A percentile compares a stretch with the other conserved stretches of the same genome.
phyloP scores from a whole-genome alignment of 202 grass and related monocot species.

The Hordeum pubiflorum region DNA sequence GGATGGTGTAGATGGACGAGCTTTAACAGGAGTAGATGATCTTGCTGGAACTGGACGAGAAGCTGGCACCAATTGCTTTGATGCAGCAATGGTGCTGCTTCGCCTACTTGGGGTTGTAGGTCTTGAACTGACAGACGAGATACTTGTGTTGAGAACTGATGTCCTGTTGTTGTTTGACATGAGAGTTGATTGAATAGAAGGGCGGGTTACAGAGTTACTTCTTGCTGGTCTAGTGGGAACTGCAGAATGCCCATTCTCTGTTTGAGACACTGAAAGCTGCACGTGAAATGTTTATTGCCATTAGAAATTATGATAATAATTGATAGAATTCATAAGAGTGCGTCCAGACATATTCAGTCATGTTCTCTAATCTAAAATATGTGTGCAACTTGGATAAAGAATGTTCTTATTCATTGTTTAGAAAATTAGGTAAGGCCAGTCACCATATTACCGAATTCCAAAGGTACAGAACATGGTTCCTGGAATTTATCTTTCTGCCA shows the following conservation, averaged over 20 bases:
- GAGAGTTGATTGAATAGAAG: conserved; percentile 55
- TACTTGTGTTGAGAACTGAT: conserved; percentile 72
- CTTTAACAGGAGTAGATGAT: conserved; percentile 70
- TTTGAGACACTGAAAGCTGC: conserved; percentile 79
- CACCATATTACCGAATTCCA: not conserved
- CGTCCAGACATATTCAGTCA: not conserved
- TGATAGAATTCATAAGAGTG: not conserved
- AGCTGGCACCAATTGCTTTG: conserved; percentile 46
- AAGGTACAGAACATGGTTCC: not conserved
- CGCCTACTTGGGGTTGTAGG: conserved; percentile 72
- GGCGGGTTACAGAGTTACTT: conserved; percentile 71
- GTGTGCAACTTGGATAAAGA: not conserved
- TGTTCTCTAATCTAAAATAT: not conserved
- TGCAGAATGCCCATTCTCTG: conserved; percentile 58
- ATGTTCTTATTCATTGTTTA: not conserved
- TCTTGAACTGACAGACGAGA: conserved; percentile 71
- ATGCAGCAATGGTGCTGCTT: conserved; percentile 27
- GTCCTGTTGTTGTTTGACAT: conserved; percentile 66
- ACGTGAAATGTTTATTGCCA: not conserved
- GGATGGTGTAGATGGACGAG: conserved; percentile 61
- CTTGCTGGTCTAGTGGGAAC: conserved; percentile 59
- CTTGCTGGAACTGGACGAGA: conserved; percentile 54
- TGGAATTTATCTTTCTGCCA: not conserved
- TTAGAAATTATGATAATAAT: not conserved
- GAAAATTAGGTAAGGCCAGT: not conserved